Conservation (phyloP, 768 basidiomycete genomes). For the Boletus reticuloceps region DNA sequence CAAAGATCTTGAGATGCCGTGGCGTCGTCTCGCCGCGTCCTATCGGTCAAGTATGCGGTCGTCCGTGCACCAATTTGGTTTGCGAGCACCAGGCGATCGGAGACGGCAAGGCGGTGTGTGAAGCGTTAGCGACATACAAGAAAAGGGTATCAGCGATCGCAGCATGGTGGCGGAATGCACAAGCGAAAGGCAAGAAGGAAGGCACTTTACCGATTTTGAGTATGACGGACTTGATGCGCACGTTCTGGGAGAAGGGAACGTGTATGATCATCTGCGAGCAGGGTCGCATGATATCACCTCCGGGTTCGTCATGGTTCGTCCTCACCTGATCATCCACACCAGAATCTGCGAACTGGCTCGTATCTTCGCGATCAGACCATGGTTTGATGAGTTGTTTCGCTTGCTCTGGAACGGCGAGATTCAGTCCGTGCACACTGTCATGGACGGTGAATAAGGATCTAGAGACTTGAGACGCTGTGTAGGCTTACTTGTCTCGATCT, state of each 20-base stretch:
- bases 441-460: background rate
- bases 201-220: conserved; percentile 65
- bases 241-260: conserved; percentile 76
- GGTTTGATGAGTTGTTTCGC: conserved; percentile 77
- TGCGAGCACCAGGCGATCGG: background rate
- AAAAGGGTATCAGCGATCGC: conserved; percentile 8
- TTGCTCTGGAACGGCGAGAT: conserved; percentile 76
- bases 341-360: conserved; percentile 63
- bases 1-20: conserved; percentile 70
- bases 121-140: conserved; percentile 4
- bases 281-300: conserved; percentile 13
- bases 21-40: conserved; percentile 80
- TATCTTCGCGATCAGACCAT: conserved; percentile 77
- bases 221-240: conserved; percentile 69
- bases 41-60: conserved; percentile 22
- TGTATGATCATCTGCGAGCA: conserved; percentile 68
- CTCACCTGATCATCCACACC: conserved; percentile 83
- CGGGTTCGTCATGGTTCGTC: conserved; percentile 1
- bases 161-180: conserved; percentile 9
- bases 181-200: background rate
- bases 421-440: conserved; percentile 73
- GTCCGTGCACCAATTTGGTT: conserved; percentile 3
- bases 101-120: conserved; percentile 1
- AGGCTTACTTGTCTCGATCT: conserved; percentile 61
- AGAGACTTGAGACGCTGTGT: background rate